Percentiles rank a stretch among this genome's conserved stretches.
These are phyloP conservation scores for Raddia guianensis DNA, from an alignment of 176 grass and related monocot genomes.

Conservation along the genomic window DNA sequence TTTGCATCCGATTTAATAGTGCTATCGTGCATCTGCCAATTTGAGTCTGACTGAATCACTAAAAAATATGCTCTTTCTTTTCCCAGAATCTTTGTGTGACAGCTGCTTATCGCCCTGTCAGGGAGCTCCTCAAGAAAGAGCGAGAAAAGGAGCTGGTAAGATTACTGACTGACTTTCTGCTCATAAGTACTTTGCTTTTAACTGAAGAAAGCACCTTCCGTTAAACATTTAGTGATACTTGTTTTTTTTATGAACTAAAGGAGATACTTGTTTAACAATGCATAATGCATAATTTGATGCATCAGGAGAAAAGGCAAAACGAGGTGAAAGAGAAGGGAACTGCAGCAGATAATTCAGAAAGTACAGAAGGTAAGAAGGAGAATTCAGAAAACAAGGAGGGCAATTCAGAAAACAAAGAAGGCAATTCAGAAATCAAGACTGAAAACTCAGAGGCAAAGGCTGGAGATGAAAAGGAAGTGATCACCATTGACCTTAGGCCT, in stretches of 20 bases:
- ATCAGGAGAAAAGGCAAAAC: conserved; percentile 55
- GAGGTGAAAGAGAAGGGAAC: conserved; percentile 37
- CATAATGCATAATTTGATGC: background rate
- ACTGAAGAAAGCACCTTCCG: background rate
- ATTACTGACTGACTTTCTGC: background rate
- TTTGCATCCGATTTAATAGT: background rate
- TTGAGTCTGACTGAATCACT: background rate
- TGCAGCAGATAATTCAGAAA: conserved; percentile 19
- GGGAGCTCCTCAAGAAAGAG: conserved; percentile 89
- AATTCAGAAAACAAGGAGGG: conserved; percentile 20
- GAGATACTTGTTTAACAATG: background rate
- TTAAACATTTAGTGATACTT: too few relatives aligned
- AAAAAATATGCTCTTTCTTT: background rate
- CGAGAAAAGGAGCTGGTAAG: conserved; percentile 77
- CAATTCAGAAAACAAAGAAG: conserved; percentile 19
- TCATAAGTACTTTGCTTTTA: background rate
- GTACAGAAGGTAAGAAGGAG: background rate
- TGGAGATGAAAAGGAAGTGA: conserved; percentile 37
- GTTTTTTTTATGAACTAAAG: too few relatives aligned
- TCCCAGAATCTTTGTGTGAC: conserved; percentile 86
- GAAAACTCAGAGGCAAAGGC: conserved; percentile 31
- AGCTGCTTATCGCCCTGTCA: conserved; percentile 89
- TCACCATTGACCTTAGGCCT: conserved; percentile 57
- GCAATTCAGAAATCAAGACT: conserved; percentile 26
- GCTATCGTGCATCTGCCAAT: background rate